A percentile compares a stretch with the other conserved stretches of the same genome.
Evolutionary conservation across 495 filamentous ascomycete species (phyloP).

Genomic region (Chaetomidium leptoderma): DNA sequence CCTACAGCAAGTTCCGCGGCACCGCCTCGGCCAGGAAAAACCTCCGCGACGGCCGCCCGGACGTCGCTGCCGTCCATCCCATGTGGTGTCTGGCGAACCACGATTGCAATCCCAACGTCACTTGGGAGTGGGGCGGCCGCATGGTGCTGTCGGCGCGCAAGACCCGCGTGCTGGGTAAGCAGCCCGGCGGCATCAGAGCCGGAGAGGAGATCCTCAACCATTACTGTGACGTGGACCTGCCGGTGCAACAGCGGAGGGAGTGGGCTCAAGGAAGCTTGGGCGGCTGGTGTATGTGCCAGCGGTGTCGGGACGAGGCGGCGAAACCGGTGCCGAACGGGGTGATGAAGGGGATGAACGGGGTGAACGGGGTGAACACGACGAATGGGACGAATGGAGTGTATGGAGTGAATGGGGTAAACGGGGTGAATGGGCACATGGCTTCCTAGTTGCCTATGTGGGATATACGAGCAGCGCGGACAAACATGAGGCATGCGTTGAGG

Average conservation of each 20-base stretch:
- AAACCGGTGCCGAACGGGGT: neutral
- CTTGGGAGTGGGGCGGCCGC: conserved; percentile 87
- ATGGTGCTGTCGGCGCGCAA: conserved; percentile 62
- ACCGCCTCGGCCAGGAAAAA: conserved; percentile 81
- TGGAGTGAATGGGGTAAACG: too few species aligned
- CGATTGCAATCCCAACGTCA: conserved; percentile 87
- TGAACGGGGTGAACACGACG: too few species aligned
- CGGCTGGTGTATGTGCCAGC: conserved; percentile 74
- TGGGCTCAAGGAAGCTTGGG: conserved; percentile 84
- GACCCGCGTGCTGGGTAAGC: conserved; percentile 36
- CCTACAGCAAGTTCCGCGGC: conserved; percentile 89
- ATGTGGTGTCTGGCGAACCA: conserved; percentile 75
- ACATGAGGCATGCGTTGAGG: too few species aligned
- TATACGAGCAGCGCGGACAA: too few species aligned
- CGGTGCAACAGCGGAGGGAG: conserved; percentile 74
- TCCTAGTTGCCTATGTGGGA: too few species aligned
- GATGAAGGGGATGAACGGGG: neutral
- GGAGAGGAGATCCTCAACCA: conserved; percentile 87
- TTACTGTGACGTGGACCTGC: conserved; percentile 84
- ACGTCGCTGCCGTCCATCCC: conserved; percentile 64
- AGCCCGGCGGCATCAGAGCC: conserved; percentile 56
- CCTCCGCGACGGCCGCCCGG: conserved; percentile 65
- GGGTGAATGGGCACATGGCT: neutral
- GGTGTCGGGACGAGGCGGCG: conserved; percentile 58
- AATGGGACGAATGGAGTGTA: too few species aligned